phyloP scores from a whole-genome alignment of 768 basidiomycete genomes.

The Neoboletus subvelutipes region DNA sequence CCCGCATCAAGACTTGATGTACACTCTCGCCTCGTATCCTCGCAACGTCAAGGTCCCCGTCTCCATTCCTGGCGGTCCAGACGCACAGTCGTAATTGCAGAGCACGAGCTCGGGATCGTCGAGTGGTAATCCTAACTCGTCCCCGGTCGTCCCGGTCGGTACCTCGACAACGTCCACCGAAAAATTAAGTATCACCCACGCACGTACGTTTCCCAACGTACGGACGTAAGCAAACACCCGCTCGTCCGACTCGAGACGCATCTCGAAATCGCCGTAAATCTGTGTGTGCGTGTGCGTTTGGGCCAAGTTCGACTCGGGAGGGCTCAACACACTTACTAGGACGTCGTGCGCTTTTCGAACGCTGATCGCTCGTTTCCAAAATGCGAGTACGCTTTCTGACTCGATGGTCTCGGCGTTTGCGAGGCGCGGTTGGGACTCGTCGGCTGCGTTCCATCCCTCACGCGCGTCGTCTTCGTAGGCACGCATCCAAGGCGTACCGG shows the following conservation, averaged over 20 bases:
- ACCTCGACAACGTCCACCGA: conserved; percentile 26
- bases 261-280: conserved; percentile 62
- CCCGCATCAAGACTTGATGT: neutral
- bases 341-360: conserved; percentile 54
- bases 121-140: conserved; percentile 1
- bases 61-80: neutral
- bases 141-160: neutral
- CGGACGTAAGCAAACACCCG: conserved; percentile 57
- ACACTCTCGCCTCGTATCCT: conserved; percentile 33
- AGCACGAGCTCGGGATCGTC: conserved; percentile 14
- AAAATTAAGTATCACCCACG: conserved; percentile 52
- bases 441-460: conserved; percentile 50
- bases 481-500: conserved; percentile 70
- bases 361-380: conserved; percentile 57
- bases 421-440: neutral
- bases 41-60: conserved; percentile 10
- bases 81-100: conserved; percentile 23
- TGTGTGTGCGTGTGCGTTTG: conserved; percentile 18
- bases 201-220: conserved; percentile 31
- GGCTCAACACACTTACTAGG: conserved; percentile 39
- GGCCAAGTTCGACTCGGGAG: neutral
- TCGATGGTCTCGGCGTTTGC: conserved; percentile 6
- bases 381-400: conserved; percentile 53
- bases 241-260: conserved; percentile 46
- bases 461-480: conserved; percentile 61